These are phyloP conservation scores for Citrullus amarus DNA, from an alignment of 306 rosid genomes.

Conservation along the genomic window DNA sequence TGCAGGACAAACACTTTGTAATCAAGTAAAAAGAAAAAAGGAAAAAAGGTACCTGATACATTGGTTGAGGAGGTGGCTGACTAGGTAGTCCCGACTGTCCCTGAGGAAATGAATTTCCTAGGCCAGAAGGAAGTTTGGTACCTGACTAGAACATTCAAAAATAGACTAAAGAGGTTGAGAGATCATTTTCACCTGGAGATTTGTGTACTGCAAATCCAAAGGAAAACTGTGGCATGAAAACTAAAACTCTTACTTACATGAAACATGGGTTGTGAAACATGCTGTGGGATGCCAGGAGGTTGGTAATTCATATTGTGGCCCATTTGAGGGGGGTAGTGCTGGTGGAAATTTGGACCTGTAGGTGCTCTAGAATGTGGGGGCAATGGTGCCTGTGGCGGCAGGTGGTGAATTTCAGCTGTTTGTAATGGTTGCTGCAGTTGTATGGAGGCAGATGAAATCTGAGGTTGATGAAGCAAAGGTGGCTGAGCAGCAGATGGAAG, in stretches of 20 bases:
- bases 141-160: constrained; percentile 48
- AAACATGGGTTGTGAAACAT: constrained; percentile 56
- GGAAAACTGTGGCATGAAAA: constrained; percentile 3
- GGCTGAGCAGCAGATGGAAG: constrained; percentile 64
- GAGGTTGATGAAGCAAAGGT: constrained; percentile 51
- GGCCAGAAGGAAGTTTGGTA: constrained; percentile 45
- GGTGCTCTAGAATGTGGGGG: constrained; percentile 68
- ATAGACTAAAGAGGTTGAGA: constrained; percentile 9
- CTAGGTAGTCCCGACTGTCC: constrained; percentile 46
- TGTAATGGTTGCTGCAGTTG: constrained; percentile 68
- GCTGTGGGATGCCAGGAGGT: constrained; percentile 61
- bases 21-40: background rate
- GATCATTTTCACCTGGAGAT: background rate
- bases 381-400: constrained; percentile 65
- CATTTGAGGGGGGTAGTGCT: constrained; percentile 64
- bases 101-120: constrained; percentile 55
- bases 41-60: constrained; percentile 50
- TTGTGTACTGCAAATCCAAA: background rate
- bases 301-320: constrained; percentile 56
- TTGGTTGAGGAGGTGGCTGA: constrained; percentile 61
- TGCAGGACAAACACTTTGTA: background rate
- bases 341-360: constrained; percentile 48
- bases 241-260: constrained; percentile 56
- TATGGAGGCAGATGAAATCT: constrained; percentile 34
- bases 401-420: constrained; percentile 51